Conservation (phyloP, 2,329 filamentous ascomycete genomes). For the Colletotrichum abscissum region DNA sequence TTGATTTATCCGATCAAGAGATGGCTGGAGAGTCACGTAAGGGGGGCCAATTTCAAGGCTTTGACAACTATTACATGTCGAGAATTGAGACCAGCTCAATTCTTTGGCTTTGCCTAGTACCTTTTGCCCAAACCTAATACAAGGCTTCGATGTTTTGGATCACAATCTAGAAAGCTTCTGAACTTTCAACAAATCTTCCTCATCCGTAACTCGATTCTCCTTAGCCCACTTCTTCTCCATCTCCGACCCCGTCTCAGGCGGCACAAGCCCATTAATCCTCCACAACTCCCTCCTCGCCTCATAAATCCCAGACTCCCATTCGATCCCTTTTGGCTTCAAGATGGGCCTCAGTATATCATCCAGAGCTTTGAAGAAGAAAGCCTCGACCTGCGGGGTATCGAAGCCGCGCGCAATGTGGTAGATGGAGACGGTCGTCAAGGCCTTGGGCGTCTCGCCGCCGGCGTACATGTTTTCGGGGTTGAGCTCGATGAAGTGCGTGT, state of each 20-base stretch:
- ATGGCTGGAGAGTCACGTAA: too few relatives aligned
- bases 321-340: conserved; percentile 10
- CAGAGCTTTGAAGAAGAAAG: not conserved
- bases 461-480: conserved; percentile 51
- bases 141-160: too few relatives aligned
- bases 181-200: not conserved
- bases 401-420: conserved; percentile 17
- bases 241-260: not conserved
- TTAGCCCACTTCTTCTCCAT: conserved; percentile 14
- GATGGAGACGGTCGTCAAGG: conserved; percentile 5
- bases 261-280: conserved; percentile 7
- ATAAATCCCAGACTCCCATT: conserved; percentile 24
- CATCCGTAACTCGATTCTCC: not conserved
- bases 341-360: conserved; percentile 7
- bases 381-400: conserved; percentile 6
- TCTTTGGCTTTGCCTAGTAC: too few relatives aligned
- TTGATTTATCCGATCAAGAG: too few relatives aligned
- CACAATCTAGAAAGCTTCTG: not conserved
- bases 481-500: conserved; percentile 37
- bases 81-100: too few relatives aligned
- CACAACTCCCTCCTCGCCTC: conserved; percentile 19
- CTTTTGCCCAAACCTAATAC: too few relatives aligned
- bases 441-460: conserved; percentile 47
- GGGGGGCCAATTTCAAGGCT: too few relatives aligned
- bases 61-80: too few relatives aligned